phyloP scores from a whole-genome alignment of 495 filamentous ascomycete species.

The Xylaria venustula region DNA sequence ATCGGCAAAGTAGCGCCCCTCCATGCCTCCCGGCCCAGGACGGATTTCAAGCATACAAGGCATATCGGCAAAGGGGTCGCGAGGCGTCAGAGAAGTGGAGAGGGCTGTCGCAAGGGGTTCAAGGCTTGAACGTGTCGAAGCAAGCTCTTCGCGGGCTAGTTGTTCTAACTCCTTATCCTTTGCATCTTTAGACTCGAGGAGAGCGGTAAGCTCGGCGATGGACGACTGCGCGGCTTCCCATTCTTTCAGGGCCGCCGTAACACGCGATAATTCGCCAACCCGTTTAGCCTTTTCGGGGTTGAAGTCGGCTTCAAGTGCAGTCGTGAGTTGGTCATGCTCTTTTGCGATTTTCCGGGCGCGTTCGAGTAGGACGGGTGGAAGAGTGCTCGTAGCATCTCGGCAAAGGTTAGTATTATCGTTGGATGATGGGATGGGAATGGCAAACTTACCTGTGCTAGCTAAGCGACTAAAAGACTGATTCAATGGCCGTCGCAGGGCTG shows the following conservation, averaged over 20 bases:
- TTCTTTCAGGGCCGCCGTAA: slow-evolving; percentile 66
- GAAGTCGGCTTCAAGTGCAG: slow-evolving; percentile 61
- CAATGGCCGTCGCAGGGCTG: slow-evolving; percentile 36
- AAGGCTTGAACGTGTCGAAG: slow-evolving; percentile 58
- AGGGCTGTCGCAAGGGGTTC: slow-evolving; percentile 60
- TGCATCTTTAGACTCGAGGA: slow-evolving; percentile 51
- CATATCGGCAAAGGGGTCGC: slow-evolving; percentile 90
- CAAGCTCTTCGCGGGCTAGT: slow-evolving; percentile 77
- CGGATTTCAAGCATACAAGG: slow-evolving; percentile 89
- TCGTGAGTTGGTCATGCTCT: slow-evolving; percentile 60
- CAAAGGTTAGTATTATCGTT: neutral
- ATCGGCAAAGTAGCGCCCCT: slow-evolving; percentile 85
- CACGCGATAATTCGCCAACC: slow-evolving; percentile 69
- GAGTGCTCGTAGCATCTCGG: slow-evolving; percentile 14
- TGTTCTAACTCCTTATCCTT: slow-evolving; percentile 54
- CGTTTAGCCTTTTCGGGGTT: slow-evolving; percentile 72
- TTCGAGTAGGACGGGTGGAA: slow-evolving; percentile 40
- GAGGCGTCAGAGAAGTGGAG: slow-evolving; percentile 73
- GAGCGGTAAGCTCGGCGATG: slow-evolving; percentile 49
- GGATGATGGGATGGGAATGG: neutral
- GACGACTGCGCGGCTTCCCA: slow-evolving; percentile 62
- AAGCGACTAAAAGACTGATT: slow-evolving; percentile 37
- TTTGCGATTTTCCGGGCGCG: slow-evolving; percentile 38
- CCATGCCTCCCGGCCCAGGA: slow-evolving; percentile 89
- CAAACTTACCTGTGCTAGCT: slow-evolving; percentile 43